A percentile compares a stretch with the other conserved stretches of the same genome.
phyloP scores from a whole-genome alignment of 1,139 yeast genomes.

The Yarrowia galli region DNA sequence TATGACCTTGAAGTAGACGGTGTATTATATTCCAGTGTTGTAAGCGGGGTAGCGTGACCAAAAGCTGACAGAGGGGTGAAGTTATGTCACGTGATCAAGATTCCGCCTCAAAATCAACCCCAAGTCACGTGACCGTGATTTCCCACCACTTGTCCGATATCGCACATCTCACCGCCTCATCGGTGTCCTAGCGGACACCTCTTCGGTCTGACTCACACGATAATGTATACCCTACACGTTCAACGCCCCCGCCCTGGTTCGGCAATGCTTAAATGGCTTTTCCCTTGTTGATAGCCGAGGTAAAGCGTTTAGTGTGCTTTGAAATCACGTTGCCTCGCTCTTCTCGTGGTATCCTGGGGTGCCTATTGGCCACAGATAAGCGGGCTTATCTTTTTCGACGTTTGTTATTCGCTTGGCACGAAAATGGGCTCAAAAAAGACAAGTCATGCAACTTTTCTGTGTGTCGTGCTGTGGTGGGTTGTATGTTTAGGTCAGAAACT shows the following conservation, averaged over 20 bases:
- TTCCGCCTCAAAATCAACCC: not conserved
- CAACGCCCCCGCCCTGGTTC: slow-evolving; percentile 13
- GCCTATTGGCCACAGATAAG: slow-evolving; percentile 24
- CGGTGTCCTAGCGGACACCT: no score
- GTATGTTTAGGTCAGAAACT: not conserved
- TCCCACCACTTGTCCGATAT: not conserved
- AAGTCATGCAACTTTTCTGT: no score
- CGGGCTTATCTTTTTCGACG: not conserved
- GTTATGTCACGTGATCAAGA: no score
- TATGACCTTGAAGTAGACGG: not conserved
- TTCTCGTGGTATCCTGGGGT: not conserved
- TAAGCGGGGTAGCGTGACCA: no score
- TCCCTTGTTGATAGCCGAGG: slow-evolving; percentile 34
- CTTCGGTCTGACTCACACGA: slow-evolving; percentile 27
- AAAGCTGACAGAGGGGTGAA: no score
- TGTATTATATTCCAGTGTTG: no score
- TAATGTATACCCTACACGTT: not conserved
- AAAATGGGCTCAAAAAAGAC: not conserved
- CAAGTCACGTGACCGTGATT: not conserved
- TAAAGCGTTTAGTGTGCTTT: slow-evolving; percentile 1
- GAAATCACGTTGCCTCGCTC: slow-evolving; percentile 11
- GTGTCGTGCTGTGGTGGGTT: not conserved
- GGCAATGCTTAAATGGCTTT: slow-evolving; percentile 6
- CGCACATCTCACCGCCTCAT: not conserved
- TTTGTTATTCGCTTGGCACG: slow-evolving; percentile 20